Conservation (phyloP, 1,284 basidiomycete genomes). For the Microbotryum saponariae region DNA sequence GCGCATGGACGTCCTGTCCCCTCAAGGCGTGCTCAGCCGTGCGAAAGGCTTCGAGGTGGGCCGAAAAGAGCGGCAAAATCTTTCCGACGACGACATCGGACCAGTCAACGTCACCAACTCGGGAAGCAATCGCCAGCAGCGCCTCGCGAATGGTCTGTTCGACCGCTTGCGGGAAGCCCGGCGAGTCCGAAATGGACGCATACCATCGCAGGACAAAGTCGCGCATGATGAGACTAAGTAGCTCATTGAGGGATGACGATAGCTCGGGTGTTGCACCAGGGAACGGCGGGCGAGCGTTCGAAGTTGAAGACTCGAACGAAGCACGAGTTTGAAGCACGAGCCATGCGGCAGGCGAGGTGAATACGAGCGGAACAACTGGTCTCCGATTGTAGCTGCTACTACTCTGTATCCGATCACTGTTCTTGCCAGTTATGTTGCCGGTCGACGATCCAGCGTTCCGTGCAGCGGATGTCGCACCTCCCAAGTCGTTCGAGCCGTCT, state of each 20-base stretch:
- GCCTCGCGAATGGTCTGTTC: slow-evolving; percentile 65
- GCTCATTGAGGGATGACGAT: slow-evolving; percentile 61
- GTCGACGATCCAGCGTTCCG: neutral
- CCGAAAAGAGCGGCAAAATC: slow-evolving; percentile 75
- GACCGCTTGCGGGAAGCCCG: slow-evolving; percentile 77
- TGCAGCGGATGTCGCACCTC: neutral
- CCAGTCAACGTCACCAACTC: slow-evolving; percentile 59
- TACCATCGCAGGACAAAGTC: slow-evolving; percentile 85
- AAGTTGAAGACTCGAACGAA: slow-evolving; percentile 56
- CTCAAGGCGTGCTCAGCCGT: slow-evolving; percentile 69
- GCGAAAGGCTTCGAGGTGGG: slow-evolving; percentile 83
- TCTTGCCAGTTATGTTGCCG: neutral
- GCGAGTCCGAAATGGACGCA: slow-evolving; percentile 67
- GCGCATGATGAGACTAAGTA: slow-evolving; percentile 67
- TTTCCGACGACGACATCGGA: slow-evolving; percentile 69
- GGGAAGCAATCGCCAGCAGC: slow-evolving; percentile 53
- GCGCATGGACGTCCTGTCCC: slow-evolving; percentile 64
- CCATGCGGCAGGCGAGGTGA: slow-evolving; percentile 86
- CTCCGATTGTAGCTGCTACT: neutral
- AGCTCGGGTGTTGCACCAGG: slow-evolving; percentile 53
- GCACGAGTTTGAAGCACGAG: slow-evolving; percentile 72
- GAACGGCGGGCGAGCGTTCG: slow-evolving; percentile 34
- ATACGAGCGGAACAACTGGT: slow-evolving; percentile 38
- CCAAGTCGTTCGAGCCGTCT: neutral
- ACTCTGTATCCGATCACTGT: neutral